phyloP scores from a whole-genome alignment of 176 grass and related monocot species.

The Calamus simplicifolius region DNA sequence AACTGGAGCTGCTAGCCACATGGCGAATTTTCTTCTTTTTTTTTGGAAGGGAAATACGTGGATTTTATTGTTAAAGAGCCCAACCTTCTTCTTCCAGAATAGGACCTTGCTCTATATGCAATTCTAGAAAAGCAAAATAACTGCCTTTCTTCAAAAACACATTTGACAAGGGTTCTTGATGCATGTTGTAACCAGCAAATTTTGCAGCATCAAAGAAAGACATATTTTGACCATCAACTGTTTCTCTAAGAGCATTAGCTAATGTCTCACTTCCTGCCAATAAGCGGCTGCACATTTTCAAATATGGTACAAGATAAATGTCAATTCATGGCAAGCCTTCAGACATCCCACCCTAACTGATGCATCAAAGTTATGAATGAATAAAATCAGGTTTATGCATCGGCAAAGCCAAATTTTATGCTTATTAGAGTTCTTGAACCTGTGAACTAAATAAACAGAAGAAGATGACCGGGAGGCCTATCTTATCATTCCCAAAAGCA shows the following conservation, averaged over 20 bases:
- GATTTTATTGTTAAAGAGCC: constrained; percentile 1
- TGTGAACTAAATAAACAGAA: too few species aligned
- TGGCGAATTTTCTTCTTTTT: too few species aligned
- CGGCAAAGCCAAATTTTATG: too few species aligned
- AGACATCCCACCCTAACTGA: neutral
- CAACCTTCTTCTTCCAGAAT: constrained; percentile 94
- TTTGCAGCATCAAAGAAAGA: constrained; percentile 82
- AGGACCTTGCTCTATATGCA: constrained; percentile 95
- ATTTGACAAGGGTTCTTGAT: constrained; percentile 42
- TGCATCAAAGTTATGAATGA: neutral
- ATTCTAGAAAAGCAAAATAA: constrained; percentile 88
- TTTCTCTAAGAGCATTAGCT: constrained; percentile 49
- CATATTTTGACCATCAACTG: constrained; percentile 66
- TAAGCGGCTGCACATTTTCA: constrained; percentile 69
- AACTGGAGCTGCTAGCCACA: neutral
- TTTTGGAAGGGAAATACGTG: too few species aligned
- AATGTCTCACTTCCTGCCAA: constrained; percentile 60
- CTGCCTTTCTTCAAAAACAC: constrained; percentile 60
- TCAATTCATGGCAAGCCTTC: neutral
- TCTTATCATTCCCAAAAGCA: neutral
- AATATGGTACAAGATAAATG: constrained; percentile 5
- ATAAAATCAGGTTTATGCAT: neutral
- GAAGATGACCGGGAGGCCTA: too few species aligned
- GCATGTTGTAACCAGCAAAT: constrained; percentile 65
- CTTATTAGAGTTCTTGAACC: too few species aligned